These are phyloP conservation scores for Globisporangium recalcitrans DNA, from an alignment of 352 stramenopile species.

Conservation along the genomic window DNA sequence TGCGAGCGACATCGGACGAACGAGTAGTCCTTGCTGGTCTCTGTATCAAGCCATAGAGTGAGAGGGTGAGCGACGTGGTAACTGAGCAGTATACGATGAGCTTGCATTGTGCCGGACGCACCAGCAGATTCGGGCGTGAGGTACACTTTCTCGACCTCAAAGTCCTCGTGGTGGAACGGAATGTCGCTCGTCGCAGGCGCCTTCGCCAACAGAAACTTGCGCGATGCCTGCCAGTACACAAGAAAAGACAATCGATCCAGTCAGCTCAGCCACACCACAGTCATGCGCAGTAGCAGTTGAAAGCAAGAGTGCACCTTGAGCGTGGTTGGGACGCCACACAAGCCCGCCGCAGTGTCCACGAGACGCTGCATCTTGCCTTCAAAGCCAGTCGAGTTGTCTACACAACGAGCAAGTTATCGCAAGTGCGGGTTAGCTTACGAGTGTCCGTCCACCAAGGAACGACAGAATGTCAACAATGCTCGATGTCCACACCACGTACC, in stretches of 20 bases:
- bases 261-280: neutral
- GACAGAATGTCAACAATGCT: neutral
- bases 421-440: neutral
- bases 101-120: too few species aligned
- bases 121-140: slow-evolving; percentile 62
- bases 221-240: slow-evolving; percentile 43
- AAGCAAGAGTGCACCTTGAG: too few species aligned
- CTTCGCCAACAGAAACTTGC: slow-evolving; percentile 68
- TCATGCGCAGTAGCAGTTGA: too few species aligned
- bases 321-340: slow-evolving; percentile 75
- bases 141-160: slow-evolving; percentile 86
- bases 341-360: slow-evolving; percentile 61
- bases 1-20: slow-evolving; percentile 83
- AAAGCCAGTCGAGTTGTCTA: slow-evolving; percentile 82
- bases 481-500: slow-evolving; percentile 25
- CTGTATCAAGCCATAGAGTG: slow-evolving; percentile 15
- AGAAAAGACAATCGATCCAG: neutral
- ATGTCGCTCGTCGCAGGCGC: slow-evolving; percentile 37
- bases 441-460: neutral
- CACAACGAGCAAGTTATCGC: neutral
- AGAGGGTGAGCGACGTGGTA: neutral
- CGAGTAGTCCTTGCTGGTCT: slow-evolving; percentile 80
- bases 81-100: too few species aligned
- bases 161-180: slow-evolving; percentile 79
- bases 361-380: slow-evolving; percentile 87